phyloP scores from a whole-genome alignment of 768 basidiomycete species.

The Xerocomellus chrysenteron region DNA sequence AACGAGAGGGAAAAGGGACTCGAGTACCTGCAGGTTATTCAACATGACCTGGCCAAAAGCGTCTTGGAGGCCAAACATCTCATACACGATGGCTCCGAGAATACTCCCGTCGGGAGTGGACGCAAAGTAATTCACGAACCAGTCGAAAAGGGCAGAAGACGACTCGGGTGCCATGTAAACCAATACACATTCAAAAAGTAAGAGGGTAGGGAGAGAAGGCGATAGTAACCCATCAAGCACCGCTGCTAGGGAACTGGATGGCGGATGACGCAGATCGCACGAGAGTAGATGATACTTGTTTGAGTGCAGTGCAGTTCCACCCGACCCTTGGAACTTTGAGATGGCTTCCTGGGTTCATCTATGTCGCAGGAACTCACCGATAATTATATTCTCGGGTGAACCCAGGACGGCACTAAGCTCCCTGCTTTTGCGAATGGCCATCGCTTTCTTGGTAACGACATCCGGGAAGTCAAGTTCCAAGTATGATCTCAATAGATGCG shows the following conservation, averaged over 20 bases:
- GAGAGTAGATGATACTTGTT: conserved; percentile 57
- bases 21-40: conserved; percentile 71
- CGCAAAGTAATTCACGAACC: conserved; percentile 66
- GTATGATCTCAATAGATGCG: conserved; percentile 55
- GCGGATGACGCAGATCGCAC: conserved; percentile 67
- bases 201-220: conserved; percentile 65
- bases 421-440: conserved; percentile 69
- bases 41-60: conserved; percentile 92
- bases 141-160: conserved; percentile 60
- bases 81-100: conserved; percentile 73
- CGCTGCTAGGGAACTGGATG: conserved; percentile 46
- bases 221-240: conserved; percentile 47
- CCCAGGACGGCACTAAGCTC: conserved; percentile 32
- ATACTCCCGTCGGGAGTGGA: conserved; percentile 7
- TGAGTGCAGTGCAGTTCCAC: conserved; percentile 38
- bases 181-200: conserved; percentile 92
- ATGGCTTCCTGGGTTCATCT: neutral
- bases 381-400: conserved; percentile 14
- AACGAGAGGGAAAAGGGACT: conserved; percentile 1
- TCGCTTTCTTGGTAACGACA: conserved; percentile 78
- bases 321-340: conserved; percentile 13
- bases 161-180: conserved; percentile 73
- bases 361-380: conserved; percentile 12
- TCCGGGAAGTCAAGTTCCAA: conserved; percentile 92
- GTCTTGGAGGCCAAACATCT: conserved; percentile 85